Evolutionary conservation across 495 filamentous ascomycete species (phyloP), one percentile per base, ranked within the genome.

Genomic region (Aspergillus haitiensis): DNA sequence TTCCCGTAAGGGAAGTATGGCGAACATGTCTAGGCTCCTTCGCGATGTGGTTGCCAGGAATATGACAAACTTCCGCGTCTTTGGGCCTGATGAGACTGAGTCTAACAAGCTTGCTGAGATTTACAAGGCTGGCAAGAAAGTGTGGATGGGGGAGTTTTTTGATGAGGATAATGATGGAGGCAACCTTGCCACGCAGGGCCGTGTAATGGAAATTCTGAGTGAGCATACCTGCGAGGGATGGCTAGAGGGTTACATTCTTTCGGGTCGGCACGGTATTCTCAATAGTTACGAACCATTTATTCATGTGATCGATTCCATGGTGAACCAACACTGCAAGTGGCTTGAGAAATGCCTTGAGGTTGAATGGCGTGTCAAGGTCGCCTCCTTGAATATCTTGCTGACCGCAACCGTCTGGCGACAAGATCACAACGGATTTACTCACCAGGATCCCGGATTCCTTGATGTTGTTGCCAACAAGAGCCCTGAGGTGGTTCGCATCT

Each of bases 261-360:
- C 80, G 42, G 88, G 88, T 12, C 79, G 87, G 5, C 87, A 91
- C 64, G 87, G 88, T 16, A 70, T 91, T 44, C 78, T 91, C 36
- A 91, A 91, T 75, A 85, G 82, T 72, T 91, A 91, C 74, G 87
- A 91, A 67, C 87, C 88, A 0, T 91, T 90, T 68, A 86, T 90
- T 59, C 88, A 91, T 64, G 82, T 91, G 64, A 89, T 91, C 63
- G 88, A 91, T 67, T 86, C 82, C 1, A 91, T 90, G 87, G 87
- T 91, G 52, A 88, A 88, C 69, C 87, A 89, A 71, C 88, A 90
- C 72, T 88, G 86, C 76, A 91, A 91, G 69, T 89, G 87, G 88
- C 78, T 91, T 50, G 88, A 91, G 64, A 91, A 91, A 71, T 88
- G 82, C 61, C 71, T 84, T 8, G 88, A 90, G 64, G 82, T 90